Conservation (phyloP, 371 early-diverging fungal genomes). For the Rhizopus arrhizus region DNA sequence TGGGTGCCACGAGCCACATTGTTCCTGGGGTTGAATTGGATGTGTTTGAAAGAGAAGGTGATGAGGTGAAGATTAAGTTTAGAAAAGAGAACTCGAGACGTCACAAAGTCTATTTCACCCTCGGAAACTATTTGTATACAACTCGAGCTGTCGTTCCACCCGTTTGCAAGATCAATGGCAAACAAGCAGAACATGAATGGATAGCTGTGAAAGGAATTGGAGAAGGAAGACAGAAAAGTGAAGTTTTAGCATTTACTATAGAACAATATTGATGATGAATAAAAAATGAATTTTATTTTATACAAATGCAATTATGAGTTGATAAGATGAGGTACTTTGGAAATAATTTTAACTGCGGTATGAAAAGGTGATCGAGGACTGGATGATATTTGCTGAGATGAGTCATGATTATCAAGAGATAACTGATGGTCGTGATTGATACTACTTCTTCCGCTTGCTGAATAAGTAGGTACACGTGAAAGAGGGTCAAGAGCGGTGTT, state of each 20-base stretch:
- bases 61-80: constrained; percentile 7
- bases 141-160: constrained; percentile 13
- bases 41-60: constrained; percentile 7
- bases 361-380: too few relatives aligned
- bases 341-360: too few relatives aligned
- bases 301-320: too few relatives aligned
- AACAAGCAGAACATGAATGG: constrained; percentile 27
- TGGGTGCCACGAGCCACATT: constrained; percentile 50
- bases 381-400: too few relatives aligned
- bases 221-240: constrained; percentile 30
- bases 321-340: too few relatives aligned
- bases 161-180: constrained; percentile 31
- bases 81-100: constrained; percentile 23
- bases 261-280: not conserved
- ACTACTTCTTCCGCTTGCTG: not conserved
- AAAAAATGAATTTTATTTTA: not conserved
- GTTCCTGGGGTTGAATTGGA: constrained; percentile 51
- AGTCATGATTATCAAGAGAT: too few relatives aligned
- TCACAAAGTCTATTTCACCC: constrained; percentile 32
- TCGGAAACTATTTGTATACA: constrained; percentile 28
- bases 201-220: constrained; percentile 29
- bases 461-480: constrained; percentile 45
- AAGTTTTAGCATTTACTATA: constrained; percentile 29
- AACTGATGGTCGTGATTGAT: not conserved
- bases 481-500: constrained; percentile 32